Base-by-base conservation (phyloP, 2,329 filamentous ascomycete genomes). In the Colletotrichum cordylinicola region DNA sequence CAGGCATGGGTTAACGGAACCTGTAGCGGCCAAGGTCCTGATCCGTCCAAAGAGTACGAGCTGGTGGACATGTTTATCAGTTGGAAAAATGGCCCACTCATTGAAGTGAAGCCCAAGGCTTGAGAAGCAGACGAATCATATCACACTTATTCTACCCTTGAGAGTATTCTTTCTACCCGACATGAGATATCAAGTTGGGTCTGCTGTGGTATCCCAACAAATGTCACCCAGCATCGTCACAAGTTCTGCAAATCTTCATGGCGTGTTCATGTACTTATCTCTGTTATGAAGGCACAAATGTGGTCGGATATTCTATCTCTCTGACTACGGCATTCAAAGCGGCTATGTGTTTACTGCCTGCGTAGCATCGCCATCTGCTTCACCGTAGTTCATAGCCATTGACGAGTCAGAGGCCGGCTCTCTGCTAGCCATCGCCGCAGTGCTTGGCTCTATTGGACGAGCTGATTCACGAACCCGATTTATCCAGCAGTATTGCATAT, bases 31-130 rank as follows among this genome's bases (percentile, higher is more conserved):
- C 6, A 52, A 13, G 70, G 62, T 6, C 70, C 70, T 8, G 70
- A 72, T 67, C 70, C 64, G 4, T 52, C 70, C 4, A 29, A 61
- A 1, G 70, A 72, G 12, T 72, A 72, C 52, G 70, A 72, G 21
- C 35, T 72, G 24, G 21, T 55, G n/a, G 70, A 72, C 16, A 72
- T 33, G 52, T 72, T 72, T 9, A 72, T 72, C n/a, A 72, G 70
- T 8, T 72, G 70, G 70, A 72, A 72, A 21, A 72, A 37, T 18
- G 70, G 70, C 7, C 70, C 70, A 0, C 70, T 72, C 0, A 21
- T 72, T 27, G 70, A 72, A 15, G 52, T 72, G 37, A 69, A 48
- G 24, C 21, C 67, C 8, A 21, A 56, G n/a, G 21, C 16, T 33
- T 48, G 24, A n/a, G 10, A 24, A 35, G 8, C 6, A 37, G 4